A percentile compares a stretch with the other conserved stretches of the same genome.
Evolutionary conservation across 2,329 filamentous ascomycete species (phyloP).

Genomic region (Curvularia verruculosa): DNA sequence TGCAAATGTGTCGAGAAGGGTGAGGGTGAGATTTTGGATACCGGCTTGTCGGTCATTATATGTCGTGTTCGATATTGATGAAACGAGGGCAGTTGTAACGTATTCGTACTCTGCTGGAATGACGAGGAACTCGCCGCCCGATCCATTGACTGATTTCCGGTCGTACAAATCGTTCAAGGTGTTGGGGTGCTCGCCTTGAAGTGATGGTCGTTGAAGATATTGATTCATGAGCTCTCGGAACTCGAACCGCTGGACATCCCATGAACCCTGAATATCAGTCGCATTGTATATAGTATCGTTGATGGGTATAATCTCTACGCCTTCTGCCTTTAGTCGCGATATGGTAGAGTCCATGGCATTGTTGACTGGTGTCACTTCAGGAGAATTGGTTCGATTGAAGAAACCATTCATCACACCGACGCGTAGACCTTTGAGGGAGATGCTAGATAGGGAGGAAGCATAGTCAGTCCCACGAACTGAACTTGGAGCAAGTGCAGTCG

Average conservation of each 20-base stretch:
- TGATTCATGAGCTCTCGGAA: conserved; percentile 61
- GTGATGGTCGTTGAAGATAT: conserved; percentile 59
- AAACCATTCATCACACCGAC: conserved; percentile 63
- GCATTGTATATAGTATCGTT: conserved; percentile 59
- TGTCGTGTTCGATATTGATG: conserved; percentile 58
- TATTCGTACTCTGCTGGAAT: conserved; percentile 65
- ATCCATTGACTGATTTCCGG: conserved; percentile 39
- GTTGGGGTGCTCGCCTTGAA: conserved; percentile 52
- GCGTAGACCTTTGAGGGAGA: conserved; percentile 50
- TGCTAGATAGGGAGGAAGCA: conserved; percentile 46
- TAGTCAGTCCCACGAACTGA: conserved; percentile 56
- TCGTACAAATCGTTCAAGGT: conserved; percentile 59
- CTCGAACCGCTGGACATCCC: conserved; percentile 68
- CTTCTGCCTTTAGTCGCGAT: conserved; percentile 54
- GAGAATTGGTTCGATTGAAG: conserved; percentile 59
- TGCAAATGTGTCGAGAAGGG: conserved; percentile 59
- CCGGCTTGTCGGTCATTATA: conserved; percentile 57
- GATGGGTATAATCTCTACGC: conserved; percentile 60
- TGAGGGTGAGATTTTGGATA: conserved; percentile 60
- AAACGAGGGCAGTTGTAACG: conserved; percentile 58
- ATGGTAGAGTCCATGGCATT: conserved; percentile 58
- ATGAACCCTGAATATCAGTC: conserved; percentile 53
- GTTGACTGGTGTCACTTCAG: conserved; percentile 65
- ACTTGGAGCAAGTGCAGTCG: conserved; percentile 56
- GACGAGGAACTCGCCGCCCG: conserved; percentile 61